phyloP scores from a whole-genome alignment of 2,329 filamentous ascomycete species.

The Podosphaera xanthii region DNA sequence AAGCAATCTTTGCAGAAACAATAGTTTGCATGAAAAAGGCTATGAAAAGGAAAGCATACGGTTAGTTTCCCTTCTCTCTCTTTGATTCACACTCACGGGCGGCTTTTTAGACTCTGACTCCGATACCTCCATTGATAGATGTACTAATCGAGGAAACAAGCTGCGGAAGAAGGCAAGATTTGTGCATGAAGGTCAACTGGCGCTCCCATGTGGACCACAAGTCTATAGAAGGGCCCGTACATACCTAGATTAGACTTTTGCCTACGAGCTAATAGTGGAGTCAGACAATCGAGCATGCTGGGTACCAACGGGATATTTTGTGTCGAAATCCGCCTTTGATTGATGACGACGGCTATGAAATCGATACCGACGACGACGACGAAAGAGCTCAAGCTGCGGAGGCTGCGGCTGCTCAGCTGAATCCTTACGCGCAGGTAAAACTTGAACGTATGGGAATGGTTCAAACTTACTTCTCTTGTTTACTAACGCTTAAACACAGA shows the following conservation, averaged over 20 bases:
- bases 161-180: constrained; percentile 54
- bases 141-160: constrained; percentile 57
- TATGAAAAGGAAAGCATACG: constrained; percentile 38
- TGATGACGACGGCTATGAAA: constrained; percentile 57
- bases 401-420: constrained; percentile 40
- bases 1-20: constrained; percentile 40
- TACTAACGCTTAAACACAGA: constrained; percentile 24
- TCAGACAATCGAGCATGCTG: constrained; percentile 50
- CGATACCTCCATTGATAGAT: constrained; percentile 45
- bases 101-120: constrained; percentile 45
- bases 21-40: constrained; percentile 46
- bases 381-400: constrained; percentile 37
- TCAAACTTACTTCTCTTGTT: neutral
- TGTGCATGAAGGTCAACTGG: constrained; percentile 45
- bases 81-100: constrained; percentile 7
- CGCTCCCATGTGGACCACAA: constrained; percentile 39
- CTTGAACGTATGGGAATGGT: constrained; percentile 36
- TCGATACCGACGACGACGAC: constrained; percentile 50
- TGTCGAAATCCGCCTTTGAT: constrained; percentile 48
- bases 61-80: constrained; percentile 18
- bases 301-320: constrained; percentile 49
- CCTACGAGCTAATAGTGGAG: constrained; percentile 5
- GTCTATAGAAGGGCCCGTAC: constrained; percentile 45
- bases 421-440: constrained; percentile 51
- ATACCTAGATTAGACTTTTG: constrained; percentile 1